Evolutionary conservation across 495 filamentous ascomycete species (phyloP).

Genomic region (Alectoria sarmentosa): DNA sequence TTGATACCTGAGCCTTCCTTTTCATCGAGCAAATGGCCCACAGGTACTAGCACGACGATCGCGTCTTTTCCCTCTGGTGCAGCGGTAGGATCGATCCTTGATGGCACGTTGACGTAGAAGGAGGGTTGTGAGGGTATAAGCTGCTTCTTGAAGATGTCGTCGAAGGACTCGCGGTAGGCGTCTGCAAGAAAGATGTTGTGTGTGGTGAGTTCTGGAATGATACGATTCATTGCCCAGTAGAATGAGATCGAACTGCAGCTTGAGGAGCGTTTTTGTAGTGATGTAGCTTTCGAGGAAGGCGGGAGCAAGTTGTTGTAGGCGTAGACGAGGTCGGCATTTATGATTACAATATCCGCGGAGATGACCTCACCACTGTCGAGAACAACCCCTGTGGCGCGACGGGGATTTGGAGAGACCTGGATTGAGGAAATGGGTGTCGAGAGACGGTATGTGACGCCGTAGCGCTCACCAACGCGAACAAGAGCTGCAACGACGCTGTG

Average conservation of each 20-base stretch:
- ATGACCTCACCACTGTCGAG: slow-evolving; percentile 46
- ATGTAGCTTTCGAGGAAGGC: slow-evolving; percentile 36
- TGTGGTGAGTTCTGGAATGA: slow-evolving; percentile 50
- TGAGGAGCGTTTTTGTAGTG: slow-evolving; percentile 41
- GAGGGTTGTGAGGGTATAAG: slow-evolving; percentile 54
- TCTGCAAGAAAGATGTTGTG: slow-evolving; percentile 73
- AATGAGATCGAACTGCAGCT: slow-evolving; percentile 68
- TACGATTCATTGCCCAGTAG: slow-evolving; percentile 57
- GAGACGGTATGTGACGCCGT: slow-evolving; percentile 53
- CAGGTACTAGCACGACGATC: slow-evolving; percentile 59
- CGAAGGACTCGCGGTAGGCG: slow-evolving; percentile 60
- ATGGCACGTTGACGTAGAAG: slow-evolving; percentile 70
- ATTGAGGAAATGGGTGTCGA: slow-evolving; percentile 44
- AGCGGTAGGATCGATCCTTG: slow-evolving; percentile 54
- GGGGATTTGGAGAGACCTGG: slow-evolving; percentile 37
- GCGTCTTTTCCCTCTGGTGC: slow-evolving; percentile 55
- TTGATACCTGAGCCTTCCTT: slow-evolving; percentile 30
- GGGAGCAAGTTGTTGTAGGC: slow-evolving; percentile 60
- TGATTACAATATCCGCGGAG: slow-evolving; percentile 52
- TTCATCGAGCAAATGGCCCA: slow-evolving; percentile 50
- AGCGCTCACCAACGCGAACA: slow-evolving; percentile 45
- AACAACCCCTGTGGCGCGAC: slow-evolving; percentile 46
- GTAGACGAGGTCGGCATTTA: slow-evolving; percentile 65
- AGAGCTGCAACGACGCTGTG: slow-evolving; percentile 52
- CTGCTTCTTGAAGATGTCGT: slow-evolving; percentile 61